phyloP scores from a whole-genome alignment of 345 rosid genomes.

The Eucalyptus albens region DNA sequence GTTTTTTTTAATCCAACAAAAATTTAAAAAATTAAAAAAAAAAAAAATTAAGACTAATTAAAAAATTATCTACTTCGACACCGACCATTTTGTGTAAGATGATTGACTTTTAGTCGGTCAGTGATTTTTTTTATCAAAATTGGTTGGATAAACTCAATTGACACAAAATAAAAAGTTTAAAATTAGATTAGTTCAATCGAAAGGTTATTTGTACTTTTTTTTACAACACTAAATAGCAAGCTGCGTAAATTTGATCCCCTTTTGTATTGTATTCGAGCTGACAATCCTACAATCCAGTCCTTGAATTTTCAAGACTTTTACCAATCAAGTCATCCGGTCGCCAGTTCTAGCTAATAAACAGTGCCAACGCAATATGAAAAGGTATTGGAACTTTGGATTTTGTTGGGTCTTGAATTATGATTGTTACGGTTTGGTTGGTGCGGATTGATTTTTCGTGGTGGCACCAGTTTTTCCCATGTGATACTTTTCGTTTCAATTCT shows the following conservation, averaged over 20 bases:
- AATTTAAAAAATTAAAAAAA: too few relatives aligned
- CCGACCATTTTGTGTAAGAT: too few relatives aligned
- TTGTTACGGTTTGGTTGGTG: background rate
- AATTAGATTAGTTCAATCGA: too few relatives aligned
- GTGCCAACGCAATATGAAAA: background rate
- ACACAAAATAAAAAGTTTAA: too few relatives aligned
- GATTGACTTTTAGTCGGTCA: fast-evolving
- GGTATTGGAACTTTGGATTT: background rate
- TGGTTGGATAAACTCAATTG: too few relatives aligned
- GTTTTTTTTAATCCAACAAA: too few relatives aligned
- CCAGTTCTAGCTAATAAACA: background rate
- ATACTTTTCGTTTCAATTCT: background rate
- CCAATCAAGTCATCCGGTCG: background rate
- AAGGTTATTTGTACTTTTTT: too few relatives aligned
- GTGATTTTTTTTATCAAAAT: too few relatives aligned
- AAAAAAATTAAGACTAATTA: too few relatives aligned
- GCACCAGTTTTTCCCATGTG: background rate
- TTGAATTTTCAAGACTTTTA: background rate
- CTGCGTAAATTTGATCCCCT: background rate
- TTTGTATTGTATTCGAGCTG: background rate
- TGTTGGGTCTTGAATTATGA: background rate
- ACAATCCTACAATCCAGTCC: background rate
- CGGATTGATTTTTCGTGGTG: background rate
- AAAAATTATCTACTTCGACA: too few relatives aligned
- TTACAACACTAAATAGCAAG: too few relatives aligned